Evolutionary conservation across 2,329 filamentous ascomycete genomes (phyloP).

Genomic region (Neopestalotiopsis sp.): DNA sequence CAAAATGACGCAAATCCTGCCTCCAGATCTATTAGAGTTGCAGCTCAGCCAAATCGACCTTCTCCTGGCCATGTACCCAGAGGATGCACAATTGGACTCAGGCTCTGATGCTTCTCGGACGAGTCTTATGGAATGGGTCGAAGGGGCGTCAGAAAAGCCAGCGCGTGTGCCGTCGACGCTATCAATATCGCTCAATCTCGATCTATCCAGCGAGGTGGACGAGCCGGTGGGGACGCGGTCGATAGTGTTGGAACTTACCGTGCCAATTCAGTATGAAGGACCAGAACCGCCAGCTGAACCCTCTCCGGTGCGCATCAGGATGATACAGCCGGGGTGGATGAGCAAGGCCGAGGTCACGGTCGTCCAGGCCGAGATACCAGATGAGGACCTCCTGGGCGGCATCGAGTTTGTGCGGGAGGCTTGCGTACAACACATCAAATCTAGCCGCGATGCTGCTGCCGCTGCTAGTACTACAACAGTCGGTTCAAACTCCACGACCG

Average conservation of each 20-base stretch:
- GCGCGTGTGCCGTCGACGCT: neutral
- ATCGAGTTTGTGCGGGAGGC: slow-evolving; percentile 50
- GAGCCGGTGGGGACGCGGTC: slow-evolving; percentile 16
- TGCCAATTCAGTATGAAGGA: slow-evolving; percentile 35
- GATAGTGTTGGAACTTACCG: slow-evolving; percentile 39
- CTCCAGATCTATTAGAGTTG: slow-evolving; percentile 49
- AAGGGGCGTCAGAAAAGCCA: neutral
- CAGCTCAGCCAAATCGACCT: slow-evolving; percentile 56
- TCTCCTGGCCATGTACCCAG: slow-evolving; percentile 56
- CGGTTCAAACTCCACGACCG: neutral
- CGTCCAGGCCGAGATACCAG: slow-evolving; percentile 45
- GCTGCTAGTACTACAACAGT: neutral
- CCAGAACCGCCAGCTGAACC: slow-evolving; percentile 35
- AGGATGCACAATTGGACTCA: slow-evolving; percentile 39
- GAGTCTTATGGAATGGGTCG: neutral
- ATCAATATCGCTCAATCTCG: slow-evolving; percentile 32
- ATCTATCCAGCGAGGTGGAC: slow-evolving; percentile 23
- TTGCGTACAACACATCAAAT: slow-evolving; percentile 35
- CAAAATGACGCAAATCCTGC: slow-evolving; percentile 29
- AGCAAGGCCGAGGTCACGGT: slow-evolving; percentile 50
- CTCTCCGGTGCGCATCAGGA: slow-evolving; percentile 44
- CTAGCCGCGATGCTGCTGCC: slow-evolving; percentile 16
- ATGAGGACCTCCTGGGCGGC: slow-evolving; percentile 48
- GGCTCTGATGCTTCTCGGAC: slow-evolving; percentile 12
- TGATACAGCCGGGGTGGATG: slow-evolving; percentile 58